These are phyloP conservation scores for Beauveria varroae DNA, from an alignment of 2,329 filamentous ascomycete genomes.

Conservation along the genomic window DNA sequence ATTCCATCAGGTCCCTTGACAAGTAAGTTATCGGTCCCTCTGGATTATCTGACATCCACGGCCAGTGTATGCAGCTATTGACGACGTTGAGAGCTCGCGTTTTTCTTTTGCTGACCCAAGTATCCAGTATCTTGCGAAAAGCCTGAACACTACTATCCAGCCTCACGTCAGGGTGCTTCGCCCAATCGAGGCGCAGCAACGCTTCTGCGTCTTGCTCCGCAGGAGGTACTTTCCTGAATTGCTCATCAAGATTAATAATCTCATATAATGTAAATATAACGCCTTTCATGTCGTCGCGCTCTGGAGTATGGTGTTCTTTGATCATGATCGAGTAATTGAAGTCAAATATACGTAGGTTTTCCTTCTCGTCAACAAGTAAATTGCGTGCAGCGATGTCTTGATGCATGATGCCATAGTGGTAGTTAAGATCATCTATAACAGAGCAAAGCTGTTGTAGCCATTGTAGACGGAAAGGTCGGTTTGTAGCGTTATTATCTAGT, in stretches of 20 bases:
- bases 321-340: no score
- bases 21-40: conserved; percentile 5
- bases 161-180: conserved; percentile 23
- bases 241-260: conserved; percentile 19
- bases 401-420: no score
- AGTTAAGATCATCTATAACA: no score
- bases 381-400: no score
- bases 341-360: no score
- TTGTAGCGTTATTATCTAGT: no score
- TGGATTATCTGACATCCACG: conserved; percentile 11
- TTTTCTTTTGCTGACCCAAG: conserved; percentile 18
- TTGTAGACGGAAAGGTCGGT: no score
- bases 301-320: no score
- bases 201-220: conserved; percentile 18
- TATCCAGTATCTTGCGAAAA: conserved; percentile 13
- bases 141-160: conserved; percentile 22
- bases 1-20: not conserved
- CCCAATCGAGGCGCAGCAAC: conserved; percentile 19
- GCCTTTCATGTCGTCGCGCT: no score
- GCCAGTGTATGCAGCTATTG: conserved; percentile 13
- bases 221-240: conserved; percentile 17
- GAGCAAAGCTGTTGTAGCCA: no score
- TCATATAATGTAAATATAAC: no score
- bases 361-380: no score
- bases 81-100: not conserved